These are phyloP conservation scores for Saprolegnia diclina DNA, from an alignment of 352 stramenopile genomes.

Conservation along the genomic window DNA sequence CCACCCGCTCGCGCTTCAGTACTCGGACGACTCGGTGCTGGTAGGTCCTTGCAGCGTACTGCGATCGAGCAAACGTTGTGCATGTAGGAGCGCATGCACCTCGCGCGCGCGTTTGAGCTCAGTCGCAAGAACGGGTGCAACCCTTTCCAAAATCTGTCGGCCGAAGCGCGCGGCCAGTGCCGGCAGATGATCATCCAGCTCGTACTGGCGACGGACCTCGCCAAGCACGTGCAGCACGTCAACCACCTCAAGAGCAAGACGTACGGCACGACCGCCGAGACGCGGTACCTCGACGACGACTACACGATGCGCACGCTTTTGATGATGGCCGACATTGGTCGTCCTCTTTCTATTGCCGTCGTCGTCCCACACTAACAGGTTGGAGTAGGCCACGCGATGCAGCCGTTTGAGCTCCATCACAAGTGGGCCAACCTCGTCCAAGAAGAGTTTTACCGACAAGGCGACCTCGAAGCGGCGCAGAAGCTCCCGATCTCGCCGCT, in stretches of 20 bases:
- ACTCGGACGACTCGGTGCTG: conserved; percentile 92
- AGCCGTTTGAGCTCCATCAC: conserved; percentile 52
- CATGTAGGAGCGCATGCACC: conserved; percentile 62
- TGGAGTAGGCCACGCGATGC: conserved; percentile 42
- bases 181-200: conserved; percentile 73
- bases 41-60: too few species aligned
- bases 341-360: neutral
- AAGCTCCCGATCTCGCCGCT: conserved; percentile 52
- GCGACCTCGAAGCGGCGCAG: conserved; percentile 56
- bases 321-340: conserved; percentile 68
- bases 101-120: conserved; percentile 60
- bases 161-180: conserved; percentile 44
- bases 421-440: conserved; percentile 53
- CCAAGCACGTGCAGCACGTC: conserved; percentile 65
- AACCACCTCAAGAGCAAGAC: conserved; percentile 71
- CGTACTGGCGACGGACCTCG: conserved; percentile 80
- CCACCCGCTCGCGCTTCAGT: conserved; percentile 84
- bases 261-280: conserved; percentile 32
- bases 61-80: too few species aligned
- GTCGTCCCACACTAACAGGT: neutral
- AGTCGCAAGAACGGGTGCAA: conserved; percentile 65
- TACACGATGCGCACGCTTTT: conserved; percentile 59
- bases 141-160: conserved; percentile 54
- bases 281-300: conserved; percentile 33
- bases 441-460: conserved; percentile 67